Conservation (phyloP, 1,139 yeast genomes). For the Magnusiomyces suaveolens region DNA sequence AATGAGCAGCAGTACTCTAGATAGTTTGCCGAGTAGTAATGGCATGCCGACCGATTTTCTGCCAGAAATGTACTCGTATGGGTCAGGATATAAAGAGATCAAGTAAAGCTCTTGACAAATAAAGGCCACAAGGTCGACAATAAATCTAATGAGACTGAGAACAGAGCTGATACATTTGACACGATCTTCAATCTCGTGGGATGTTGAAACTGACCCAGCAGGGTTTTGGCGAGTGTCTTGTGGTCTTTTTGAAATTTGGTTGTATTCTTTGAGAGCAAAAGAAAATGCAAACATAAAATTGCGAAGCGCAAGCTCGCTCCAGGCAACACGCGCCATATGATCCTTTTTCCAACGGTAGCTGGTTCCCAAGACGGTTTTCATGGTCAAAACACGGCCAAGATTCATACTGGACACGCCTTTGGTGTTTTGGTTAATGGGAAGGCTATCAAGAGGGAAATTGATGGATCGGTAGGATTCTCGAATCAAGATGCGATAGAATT, state of each 20-base stretch:
- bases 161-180: constrained; percentile 50
- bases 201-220: constrained; percentile 29
- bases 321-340: constrained; percentile 51
- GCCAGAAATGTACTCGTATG: constrained; percentile 1
- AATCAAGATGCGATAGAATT: constrained; percentile 34
- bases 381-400: constrained; percentile 35
- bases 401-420: background rate
- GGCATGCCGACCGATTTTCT: constrained; percentile 25
- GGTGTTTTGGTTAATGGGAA: constrained; percentile 58
- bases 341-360: constrained; percentile 37
- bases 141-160: constrained; percentile 71
- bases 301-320: constrained; percentile 60
- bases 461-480: constrained; percentile 62
- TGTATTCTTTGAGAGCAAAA: constrained; percentile 40
- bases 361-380: constrained; percentile 59
- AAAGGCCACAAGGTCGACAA: constrained; percentile 57
- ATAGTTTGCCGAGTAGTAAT: constrained; percentile 49
- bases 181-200: constrained; percentile 45
- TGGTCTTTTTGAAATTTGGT: background rate
- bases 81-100: constrained; percentile 20
- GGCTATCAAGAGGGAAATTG: constrained; percentile 54
- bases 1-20: constrained; percentile 47
- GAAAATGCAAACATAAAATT: constrained; percentile 66
- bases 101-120: constrained; percentile 54
- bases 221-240: constrained; percentile 25